Conservation (phyloP, 2,329 filamentous ascomycete genomes). For the Aquanectria penicillioides region DNA sequence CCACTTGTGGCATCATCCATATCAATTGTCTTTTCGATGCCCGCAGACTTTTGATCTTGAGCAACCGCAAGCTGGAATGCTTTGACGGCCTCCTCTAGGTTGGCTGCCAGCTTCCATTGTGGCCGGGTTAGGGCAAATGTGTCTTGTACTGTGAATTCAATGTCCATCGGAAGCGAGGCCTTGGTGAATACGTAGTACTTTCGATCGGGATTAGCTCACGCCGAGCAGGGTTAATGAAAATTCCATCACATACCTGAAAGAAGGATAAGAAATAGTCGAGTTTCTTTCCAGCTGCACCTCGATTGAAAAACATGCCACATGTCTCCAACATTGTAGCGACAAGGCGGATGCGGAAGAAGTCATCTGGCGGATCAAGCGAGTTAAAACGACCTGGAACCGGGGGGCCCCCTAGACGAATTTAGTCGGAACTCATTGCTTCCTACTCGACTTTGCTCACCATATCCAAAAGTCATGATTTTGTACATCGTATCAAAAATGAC, state of each 20-base stretch:
- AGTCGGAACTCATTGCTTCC: conserved; percentile 4
- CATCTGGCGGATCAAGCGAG: conserved; percentile 86
- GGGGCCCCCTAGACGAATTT: conserved; percentile 68
- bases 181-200: conserved; percentile 95
- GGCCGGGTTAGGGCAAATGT: conserved; percentile 86
- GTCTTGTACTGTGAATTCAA: conserved; percentile 96
- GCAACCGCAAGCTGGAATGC: conserved; percentile 89
- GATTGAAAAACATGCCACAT: conserved; percentile 95
- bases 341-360: conserved; percentile 94
- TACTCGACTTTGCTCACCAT: conserved; percentile 60
- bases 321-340: conserved; percentile 92
- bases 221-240: neutral
- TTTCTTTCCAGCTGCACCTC: conserved; percentile 94
- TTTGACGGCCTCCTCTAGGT: conserved; percentile 83
- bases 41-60: conserved; percentile 86
- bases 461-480: conserved; percentile 92
- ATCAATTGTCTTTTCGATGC: conserved; percentile 74
- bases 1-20: conserved; percentile 77
- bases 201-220: neutral
- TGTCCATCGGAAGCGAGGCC: conserved; percentile 90
- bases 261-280: conserved; percentile 97
- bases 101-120: conserved; percentile 88
- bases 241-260: conserved; percentile 71
- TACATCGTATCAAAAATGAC: conserved; percentile 97
- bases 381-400: conserved; percentile 82